phyloP scores from a whole-genome alignment of 352 stramenopile genomes.

The Blastocystis sp. region DNA sequence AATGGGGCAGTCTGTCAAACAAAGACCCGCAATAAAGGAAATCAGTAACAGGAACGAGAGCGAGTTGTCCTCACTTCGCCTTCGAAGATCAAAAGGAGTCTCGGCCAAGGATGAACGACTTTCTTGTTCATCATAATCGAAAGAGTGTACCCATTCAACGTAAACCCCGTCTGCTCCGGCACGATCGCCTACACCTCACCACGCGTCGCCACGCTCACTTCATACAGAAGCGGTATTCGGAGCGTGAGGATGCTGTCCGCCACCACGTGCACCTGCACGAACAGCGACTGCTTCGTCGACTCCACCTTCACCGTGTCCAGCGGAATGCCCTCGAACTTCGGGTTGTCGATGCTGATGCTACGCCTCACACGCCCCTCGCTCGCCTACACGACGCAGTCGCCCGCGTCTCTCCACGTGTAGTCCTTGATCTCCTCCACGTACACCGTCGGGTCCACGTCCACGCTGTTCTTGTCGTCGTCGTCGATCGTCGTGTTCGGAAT shows the following conservation, averaged over 20 bases:
- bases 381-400: conserved; percentile 8
- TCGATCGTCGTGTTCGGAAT: conserved; percentile 70
- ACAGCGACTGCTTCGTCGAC: conserved; percentile 20
- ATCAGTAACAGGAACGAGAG: conserved; percentile 37
- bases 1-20: background rate
- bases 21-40: background rate
- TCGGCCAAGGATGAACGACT: conserved; percentile 19
- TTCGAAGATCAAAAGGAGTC: conserved; percentile 51
- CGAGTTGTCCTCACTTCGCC: conserved; percentile 47
- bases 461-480: conserved; percentile 71
- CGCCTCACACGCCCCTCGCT: background rate
- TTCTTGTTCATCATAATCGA: conserved; percentile 29
- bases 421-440: conserved; percentile 64
- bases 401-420: conserved; percentile 41
- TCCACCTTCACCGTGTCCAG: conserved; percentile 49
- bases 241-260: conserved; percentile 49
- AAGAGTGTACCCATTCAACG: conserved; percentile 1
- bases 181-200: conserved; percentile 27
- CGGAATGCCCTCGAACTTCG: background rate
- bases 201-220: background rate
- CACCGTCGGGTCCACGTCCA: conserved; percentile 52
- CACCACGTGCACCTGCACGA: conserved; percentile 67
- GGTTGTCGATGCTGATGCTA: conserved; percentile 49
- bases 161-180: conserved; percentile 43
- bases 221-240: conserved; percentile 56